These are phyloP conservation scores for Tuber microsphaerosporum DNA, from an alignment of 495 filamentous ascomycete genomes.

Conservation along the genomic window DNA sequence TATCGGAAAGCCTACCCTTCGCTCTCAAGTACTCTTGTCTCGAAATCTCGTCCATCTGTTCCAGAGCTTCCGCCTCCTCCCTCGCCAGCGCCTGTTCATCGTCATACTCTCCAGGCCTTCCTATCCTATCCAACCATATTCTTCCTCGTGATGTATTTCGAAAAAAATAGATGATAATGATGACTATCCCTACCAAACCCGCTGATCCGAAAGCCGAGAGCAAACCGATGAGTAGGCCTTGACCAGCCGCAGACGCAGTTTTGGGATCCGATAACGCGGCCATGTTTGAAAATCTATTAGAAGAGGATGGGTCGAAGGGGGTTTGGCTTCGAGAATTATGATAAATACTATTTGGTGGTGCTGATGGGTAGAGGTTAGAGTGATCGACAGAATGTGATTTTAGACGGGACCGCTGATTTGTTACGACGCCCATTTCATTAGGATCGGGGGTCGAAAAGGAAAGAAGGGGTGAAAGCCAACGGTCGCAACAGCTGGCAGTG, in stretches of 20 bases:
- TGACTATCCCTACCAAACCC: conserved; percentile 68
- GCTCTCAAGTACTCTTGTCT: conserved; percentile 85
- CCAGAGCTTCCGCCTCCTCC: conserved; percentile 91
- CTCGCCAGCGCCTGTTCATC: conserved; percentile 87
- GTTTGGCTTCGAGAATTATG: not conserved
- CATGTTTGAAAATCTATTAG: not conserved
- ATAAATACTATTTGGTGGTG: not conserved
- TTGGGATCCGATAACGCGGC: conserved; percentile 6
- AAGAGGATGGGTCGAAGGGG: not conserved
- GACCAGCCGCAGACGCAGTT: conserved; percentile 31
- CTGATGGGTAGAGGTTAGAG: conserved; percentile 1
- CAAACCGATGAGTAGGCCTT: conserved; percentile 89
- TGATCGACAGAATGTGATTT: conserved; percentile 10
- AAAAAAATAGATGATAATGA: conserved; percentile 88
- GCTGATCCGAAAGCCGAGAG: conserved; percentile 95
- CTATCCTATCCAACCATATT: conserved; percentile 89
- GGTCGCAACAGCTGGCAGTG: not conserved
- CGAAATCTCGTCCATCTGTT: conserved; percentile 89
- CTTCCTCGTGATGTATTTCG: conserved; percentile 79
- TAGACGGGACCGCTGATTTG: conserved; percentile 30
- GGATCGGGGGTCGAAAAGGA: not conserved
- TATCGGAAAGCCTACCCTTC: conserved; percentile 61
- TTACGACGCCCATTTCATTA: conserved; percentile 19
- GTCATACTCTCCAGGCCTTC: conserved; percentile 90
- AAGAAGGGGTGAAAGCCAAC: conserved; percentile 1